Conservation (phyloP, 768 basidiomycete genomes). For the Leccinum longicurvipes region DNA sequence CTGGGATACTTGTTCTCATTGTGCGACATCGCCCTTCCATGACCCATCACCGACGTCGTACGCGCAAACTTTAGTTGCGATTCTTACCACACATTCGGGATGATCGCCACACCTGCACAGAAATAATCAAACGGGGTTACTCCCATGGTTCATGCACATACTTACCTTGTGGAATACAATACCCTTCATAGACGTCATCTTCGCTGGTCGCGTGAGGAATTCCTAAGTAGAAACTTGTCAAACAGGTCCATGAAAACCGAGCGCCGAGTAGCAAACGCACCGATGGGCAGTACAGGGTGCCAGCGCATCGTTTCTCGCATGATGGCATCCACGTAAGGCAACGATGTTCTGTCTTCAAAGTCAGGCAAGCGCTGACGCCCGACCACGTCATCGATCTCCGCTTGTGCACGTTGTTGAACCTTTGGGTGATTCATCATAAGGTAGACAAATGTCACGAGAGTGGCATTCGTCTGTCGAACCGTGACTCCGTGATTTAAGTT, state of each 20-base stretch:
- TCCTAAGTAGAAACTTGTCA: background rate
- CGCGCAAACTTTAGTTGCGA: background rate
- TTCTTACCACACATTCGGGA: background rate
- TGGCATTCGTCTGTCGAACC: slow-evolving; percentile 22
- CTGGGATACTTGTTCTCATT: background rate
- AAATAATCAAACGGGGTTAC: background rate
- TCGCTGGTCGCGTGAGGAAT: background rate
- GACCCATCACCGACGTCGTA: background rate
- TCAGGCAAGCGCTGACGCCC: background rate
- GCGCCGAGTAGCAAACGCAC: background rate
- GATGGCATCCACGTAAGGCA: background rate
- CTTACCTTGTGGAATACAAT: background rate
- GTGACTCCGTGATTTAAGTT: background rate
- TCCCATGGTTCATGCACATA: background rate
- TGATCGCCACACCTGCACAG: background rate
- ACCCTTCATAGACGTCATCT: background rate
- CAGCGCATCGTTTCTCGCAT: background rate
- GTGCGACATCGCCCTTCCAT: background rate
- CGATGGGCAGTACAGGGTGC: background rate
- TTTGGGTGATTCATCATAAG: slow-evolving; percentile 30
- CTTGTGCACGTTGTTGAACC: background rate
- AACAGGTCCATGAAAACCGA: background rate
- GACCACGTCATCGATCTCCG: background rate
- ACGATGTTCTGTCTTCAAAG: background rate
- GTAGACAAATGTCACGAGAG: slow-evolving; percentile 26